phyloP scores from a whole-genome alignment of 176 grass and related monocot genomes.

The Carex scoparia region DNA sequence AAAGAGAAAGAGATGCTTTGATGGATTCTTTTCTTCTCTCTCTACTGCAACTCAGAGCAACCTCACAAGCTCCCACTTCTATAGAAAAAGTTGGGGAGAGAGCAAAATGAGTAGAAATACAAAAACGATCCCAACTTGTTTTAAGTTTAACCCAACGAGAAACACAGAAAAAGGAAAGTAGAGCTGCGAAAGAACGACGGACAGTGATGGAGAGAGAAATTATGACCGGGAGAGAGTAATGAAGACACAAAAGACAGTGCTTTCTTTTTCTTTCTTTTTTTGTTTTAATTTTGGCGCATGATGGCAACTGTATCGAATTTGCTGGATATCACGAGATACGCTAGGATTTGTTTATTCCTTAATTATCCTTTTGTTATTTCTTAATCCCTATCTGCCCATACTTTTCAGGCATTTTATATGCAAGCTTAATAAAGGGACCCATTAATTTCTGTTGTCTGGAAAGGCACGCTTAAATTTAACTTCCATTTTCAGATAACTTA shows the following conservation, averaged over 20 bases:
- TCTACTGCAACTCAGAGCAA: slow-evolving; percentile 21
- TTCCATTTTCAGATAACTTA: neutral
- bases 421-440: neutral
- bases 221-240: slow-evolving; percentile 16
- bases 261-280: neutral
- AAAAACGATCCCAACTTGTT: slow-evolving; percentile 1
- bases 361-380: slow-evolving; percentile 12
- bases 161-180: slow-evolving; percentile 19
- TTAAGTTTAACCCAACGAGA: neutral
- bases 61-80: neutral
- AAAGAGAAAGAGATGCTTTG: neutral
- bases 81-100: neutral
- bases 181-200: neutral
- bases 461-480: neutral
- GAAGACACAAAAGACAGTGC: slow-evolving; percentile 15
- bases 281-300: slow-evolving; percentile 5
- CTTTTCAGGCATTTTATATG: neutral
- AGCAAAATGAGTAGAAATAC: neutral
- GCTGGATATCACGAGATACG: slow-evolving; percentile 78
- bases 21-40: slow-evolving; percentile 19
- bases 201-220: slow-evolving; percentile 8
- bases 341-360: slow-evolving; percentile 48
- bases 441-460: neutral
- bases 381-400: slow-evolving; percentile 3
- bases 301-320: slow-evolving; percentile 58